Percentiles rank a stretch among this genome's conserved stretches.
Evolutionary conservation across 495 filamentous ascomycete genomes (phyloP).

Genomic region (Hypoxylon fragiforme): DNA sequence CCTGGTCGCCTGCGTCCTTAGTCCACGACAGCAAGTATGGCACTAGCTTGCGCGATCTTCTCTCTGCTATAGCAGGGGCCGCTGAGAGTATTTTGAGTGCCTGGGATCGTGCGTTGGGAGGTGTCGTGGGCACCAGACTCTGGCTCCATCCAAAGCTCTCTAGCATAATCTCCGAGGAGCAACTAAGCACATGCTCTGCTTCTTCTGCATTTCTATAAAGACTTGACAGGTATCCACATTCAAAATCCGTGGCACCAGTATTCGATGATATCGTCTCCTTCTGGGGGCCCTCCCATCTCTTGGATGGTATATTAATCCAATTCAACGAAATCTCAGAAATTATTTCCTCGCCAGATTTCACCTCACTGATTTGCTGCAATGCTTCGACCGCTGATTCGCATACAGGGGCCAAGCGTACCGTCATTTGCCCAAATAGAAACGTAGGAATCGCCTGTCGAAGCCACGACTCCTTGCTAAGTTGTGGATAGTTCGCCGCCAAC

Average conservation of each 20-base stretch:
- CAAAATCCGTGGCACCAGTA: slow-evolving; percentile 63
- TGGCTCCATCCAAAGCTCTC: slow-evolving; percentile 53
- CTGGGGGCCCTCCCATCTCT: slow-evolving; percentile 45
- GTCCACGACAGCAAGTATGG: slow-evolving; percentile 85
- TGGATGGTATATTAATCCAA: slow-evolving; percentile 71
- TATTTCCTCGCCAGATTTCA: slow-evolving; percentile 68
- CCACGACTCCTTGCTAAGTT: slow-evolving; percentile 59
- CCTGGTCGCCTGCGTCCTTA: slow-evolving; percentile 51
- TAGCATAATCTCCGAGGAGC: slow-evolving; percentile 53
- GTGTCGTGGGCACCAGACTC: slow-evolving; percentile 42
- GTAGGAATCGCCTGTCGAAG: slow-evolving; percentile 71
- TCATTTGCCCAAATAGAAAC: slow-evolving; percentile 88
- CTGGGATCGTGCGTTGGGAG: slow-evolving; percentile 63
- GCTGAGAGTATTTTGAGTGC: slow-evolving; percentile 78
- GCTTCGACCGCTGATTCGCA: slow-evolving; percentile 82
- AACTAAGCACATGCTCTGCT: slow-evolving; percentile 43
- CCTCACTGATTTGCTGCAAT: slow-evolving; percentile 73
- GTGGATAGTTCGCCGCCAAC: slow-evolving; percentile 64
- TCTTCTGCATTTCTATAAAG: slow-evolving; percentile 53
- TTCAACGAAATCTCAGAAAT: slow-evolving; percentile 74
- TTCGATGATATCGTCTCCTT: slow-evolving; percentile 15
- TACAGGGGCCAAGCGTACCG: slow-evolving; percentile 75
- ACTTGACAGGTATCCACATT: slow-evolving; percentile 73
- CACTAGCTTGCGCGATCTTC: slow-evolving; percentile 77
- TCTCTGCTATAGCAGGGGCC: slow-evolving; percentile 78